These are phyloP conservation scores for Lathyrus aphaca DNA, from an alignment of 306 rosid genomes.

Conservation along the genomic window DNA sequence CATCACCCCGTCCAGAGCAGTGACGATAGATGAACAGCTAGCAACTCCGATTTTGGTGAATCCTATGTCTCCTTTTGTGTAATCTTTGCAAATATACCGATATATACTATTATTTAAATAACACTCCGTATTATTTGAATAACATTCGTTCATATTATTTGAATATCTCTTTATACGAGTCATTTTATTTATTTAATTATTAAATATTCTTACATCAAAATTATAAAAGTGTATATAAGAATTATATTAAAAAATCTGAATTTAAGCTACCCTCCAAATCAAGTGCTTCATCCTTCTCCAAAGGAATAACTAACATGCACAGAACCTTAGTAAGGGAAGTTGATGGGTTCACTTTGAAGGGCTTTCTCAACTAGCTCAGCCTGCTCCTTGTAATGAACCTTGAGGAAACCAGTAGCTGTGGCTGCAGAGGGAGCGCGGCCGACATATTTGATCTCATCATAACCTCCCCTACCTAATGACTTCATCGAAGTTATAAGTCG, in stretches of 20 bases:
- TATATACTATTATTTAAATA: no score
- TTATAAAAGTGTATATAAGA: not conserved
- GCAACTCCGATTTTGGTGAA: no score
- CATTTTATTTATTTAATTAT: no score
- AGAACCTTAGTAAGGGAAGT: slow-evolving; percentile 44
- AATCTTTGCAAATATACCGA: no score
- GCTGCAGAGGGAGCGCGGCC: slow-evolving; percentile 97
- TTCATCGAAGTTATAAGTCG: slow-evolving; percentile 81
- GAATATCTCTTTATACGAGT: no score
- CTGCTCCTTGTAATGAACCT: slow-evolving; percentile 82
- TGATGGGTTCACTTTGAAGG: slow-evolving; percentile 64
- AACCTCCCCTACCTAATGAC: slow-evolving; percentile 65
- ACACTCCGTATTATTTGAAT: no score
- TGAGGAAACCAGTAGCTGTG: slow-evolving; percentile 86
- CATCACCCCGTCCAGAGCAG: no score
- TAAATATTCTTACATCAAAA: no score
- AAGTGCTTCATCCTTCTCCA: slow-evolving; percentile 21
- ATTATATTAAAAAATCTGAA: not conserved
- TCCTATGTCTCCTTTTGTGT: no score
- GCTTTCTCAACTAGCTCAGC: slow-evolving; percentile 77
- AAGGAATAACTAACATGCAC: not conserved
- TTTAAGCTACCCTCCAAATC: not conserved
- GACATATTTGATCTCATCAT: slow-evolving; percentile 68
- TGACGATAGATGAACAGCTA: no score
- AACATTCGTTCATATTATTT: no score